These are phyloP conservation scores for Mycena indigotica DNA, from an alignment of 768 basidiomycete species.

Conservation along the genomic window DNA sequence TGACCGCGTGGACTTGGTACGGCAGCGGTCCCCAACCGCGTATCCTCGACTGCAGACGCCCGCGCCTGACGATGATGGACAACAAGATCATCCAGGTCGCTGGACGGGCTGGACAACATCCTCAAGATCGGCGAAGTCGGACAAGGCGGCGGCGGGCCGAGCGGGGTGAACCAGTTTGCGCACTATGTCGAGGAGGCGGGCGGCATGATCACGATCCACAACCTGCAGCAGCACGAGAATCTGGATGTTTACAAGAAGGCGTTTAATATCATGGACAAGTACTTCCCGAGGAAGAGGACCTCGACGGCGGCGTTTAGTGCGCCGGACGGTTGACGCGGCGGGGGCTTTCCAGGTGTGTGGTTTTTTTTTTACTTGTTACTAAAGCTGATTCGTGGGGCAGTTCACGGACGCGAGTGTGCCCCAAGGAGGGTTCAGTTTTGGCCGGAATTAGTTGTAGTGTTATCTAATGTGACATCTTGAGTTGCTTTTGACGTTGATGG, in stretches of 20 bases:
- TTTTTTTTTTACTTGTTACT: conserved; percentile 9
- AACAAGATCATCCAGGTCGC: conserved; percentile 99
- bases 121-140: conserved; percentile 97
- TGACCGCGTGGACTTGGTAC: no score
- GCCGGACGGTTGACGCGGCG: conserved; percentile 68
- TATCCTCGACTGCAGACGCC: conserved; percentile 96
- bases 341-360: conserved; percentile 72
- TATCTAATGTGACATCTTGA: no score
- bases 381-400: conserved; percentile 39
- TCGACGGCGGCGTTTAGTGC: conserved; percentile 78
- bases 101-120: conserved; percentile 98
- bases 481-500: no score
- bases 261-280: conserved; percentile 97
- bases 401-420: conserved; percentile 87
- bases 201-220: conserved; percentile 98
- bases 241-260: conserved; percentile 99
- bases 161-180: conserved; percentile 90
- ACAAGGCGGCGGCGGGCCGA: conserved; percentile 80
- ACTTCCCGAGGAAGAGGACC: conserved; percentile 98
- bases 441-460: conserved; percentile 37
- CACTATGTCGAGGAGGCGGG: conserved; percentile 96
- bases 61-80: conserved; percentile 94
- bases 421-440: conserved; percentile 96
- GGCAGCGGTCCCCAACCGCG: no score
- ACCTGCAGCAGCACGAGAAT: conserved; percentile 99